Conservation (phyloP, 1,139 yeast genomes). For the Saccharomyces pastorianus region DNA sequence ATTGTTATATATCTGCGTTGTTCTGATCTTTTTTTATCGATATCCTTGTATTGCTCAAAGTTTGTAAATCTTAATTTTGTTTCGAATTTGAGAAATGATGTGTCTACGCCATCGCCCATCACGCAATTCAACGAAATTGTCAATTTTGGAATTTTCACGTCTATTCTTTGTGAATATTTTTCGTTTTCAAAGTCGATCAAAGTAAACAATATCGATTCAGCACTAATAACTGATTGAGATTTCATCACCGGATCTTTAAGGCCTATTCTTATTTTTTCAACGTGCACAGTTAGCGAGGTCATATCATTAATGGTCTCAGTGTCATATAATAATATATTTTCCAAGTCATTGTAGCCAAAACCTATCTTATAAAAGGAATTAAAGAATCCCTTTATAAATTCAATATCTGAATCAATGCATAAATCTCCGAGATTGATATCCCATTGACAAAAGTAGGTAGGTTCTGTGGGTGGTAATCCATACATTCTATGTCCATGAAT, state of each 20-base stretch:
- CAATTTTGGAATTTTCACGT: conserved; percentile 42
- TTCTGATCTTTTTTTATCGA: conserved; percentile 37
- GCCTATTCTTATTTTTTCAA: conserved; percentile 28
- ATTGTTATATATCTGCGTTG: conserved; percentile 60
- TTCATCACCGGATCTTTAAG: conserved; percentile 30
- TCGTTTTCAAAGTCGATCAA: conserved; percentile 64
- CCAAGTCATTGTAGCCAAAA: conserved; percentile 63
- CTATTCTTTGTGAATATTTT: conserved; percentile 51
- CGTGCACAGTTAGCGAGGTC: conserved; percentile 40
- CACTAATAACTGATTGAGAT: conserved; percentile 25
- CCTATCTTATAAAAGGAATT: conserved; percentile 43
- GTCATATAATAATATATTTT: conserved; percentile 57
- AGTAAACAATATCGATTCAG: conserved; percentile 39
- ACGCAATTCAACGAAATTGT: conserved; percentile 25
- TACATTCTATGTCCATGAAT: conserved; percentile 87
- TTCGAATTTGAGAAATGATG: conserved; percentile 31
- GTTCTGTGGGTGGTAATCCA: conserved; percentile 83
- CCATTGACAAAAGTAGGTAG: conserved; percentile 88
- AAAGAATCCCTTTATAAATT: conserved; percentile 40
- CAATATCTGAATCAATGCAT: conserved; percentile 44
- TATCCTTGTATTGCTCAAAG: conserved; percentile 49
- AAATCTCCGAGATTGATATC: conserved; percentile 63
- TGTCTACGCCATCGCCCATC: conserved; percentile 14
- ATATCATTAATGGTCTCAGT: conserved; percentile 60
- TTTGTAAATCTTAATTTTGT: conserved; percentile 56